These are phyloP conservation scores for Sechiopsis laciniata DNA, from an alignment of 306 rosid genomes.

Conservation along the genomic window DNA sequence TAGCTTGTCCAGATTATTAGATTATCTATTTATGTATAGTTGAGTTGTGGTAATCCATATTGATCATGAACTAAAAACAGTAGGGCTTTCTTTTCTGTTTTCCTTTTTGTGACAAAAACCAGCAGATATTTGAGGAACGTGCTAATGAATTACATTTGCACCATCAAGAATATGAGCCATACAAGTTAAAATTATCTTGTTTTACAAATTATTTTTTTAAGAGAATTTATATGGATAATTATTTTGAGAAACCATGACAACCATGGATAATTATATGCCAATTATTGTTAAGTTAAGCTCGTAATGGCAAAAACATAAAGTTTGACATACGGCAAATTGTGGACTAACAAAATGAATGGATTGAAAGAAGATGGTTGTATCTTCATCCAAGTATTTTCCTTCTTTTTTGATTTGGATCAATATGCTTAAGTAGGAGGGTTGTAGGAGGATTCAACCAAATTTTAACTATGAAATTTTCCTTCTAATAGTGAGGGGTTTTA, in stretches of 20 bases:
- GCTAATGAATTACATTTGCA: neutral
- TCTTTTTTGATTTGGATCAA: no score
- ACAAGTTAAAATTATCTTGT: neutral
- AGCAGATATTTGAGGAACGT: neutral
- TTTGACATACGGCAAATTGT: no score
- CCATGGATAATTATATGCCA: neutral
- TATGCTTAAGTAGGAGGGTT: no score
- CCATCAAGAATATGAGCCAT: neutral
- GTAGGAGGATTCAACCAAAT: no score
- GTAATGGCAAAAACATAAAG: no score
- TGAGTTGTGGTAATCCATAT: neutral
- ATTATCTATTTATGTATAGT: constrained; percentile 14
- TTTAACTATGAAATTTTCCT: no score
- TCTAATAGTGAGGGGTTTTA: no score
- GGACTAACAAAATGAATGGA: no score
- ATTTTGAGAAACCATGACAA: neutral
- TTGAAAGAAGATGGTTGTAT: no score
- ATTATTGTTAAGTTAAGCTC: no score
- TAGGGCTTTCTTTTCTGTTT: neutral
- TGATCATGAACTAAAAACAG: neutral
- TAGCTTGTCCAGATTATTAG: neutral
- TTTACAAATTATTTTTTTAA: neutral
- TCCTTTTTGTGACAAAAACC: neutral
- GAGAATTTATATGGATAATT: neutral
- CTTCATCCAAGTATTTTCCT: no score